phyloP scores from a whole-genome alignment of 2,329 filamentous ascomycete species.

The Cadophora luteo-olivacea region DNA sequence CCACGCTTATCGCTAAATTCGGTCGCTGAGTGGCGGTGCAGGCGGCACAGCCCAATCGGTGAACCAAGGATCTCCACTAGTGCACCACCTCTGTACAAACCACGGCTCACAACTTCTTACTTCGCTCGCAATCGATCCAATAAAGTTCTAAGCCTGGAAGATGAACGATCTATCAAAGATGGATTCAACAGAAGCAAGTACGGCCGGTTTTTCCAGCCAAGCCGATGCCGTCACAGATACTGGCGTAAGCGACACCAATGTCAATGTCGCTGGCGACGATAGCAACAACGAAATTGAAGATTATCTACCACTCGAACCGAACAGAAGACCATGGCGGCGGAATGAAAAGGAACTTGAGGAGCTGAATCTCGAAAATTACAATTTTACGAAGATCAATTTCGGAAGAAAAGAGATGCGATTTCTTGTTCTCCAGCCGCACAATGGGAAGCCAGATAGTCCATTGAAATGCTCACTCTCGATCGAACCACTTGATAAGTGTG shows the following conservation, averaged over 20 bases:
- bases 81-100: not conserved
- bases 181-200: not conserved
- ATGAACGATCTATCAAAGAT: not conserved
- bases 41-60: constrained; percentile 18
- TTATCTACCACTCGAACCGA: not conserved
- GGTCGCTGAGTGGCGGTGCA: constrained; percentile 15
- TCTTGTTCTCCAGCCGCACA: constrained; percentile 19
- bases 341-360: not conserved
- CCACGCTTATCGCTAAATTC: not conserved
- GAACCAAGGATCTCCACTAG: not conserved
- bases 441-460: constrained; percentile 11
- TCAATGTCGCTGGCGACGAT: not conserved
- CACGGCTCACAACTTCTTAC: not conserved
- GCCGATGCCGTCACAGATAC: not conserved
- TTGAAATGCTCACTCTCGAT: constrained; percentile 13
- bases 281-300: not conserved
- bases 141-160: not conserved
- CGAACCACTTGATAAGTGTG: constrained; percentile 11
- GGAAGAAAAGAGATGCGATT: constrained; percentile 28
- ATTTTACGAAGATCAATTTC: constrained; percentile 17
- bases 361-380: not conserved
- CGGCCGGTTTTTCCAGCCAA: not conserved
- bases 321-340: not conserved
- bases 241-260: not conserved
- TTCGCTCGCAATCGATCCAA: not conserved